Evolutionary conservation across 805 yeast genomes (phyloP).

Genomic region (Ogataea ganodermae): DNA sequence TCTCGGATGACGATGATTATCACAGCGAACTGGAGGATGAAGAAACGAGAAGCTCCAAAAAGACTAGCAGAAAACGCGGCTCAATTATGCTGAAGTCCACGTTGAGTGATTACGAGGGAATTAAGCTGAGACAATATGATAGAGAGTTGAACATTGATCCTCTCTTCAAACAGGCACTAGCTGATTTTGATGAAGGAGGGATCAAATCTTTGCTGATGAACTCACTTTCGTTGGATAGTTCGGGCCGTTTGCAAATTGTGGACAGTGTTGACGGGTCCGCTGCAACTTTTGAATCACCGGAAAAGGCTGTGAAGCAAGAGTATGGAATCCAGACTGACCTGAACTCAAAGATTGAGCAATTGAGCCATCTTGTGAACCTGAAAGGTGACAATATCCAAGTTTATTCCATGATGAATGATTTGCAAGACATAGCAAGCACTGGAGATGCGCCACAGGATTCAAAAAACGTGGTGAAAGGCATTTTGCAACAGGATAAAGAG

Average conservation of each 20-base stretch:
- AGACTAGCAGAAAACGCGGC: not conserved
- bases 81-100: not conserved
- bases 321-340: not conserved
- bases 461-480: slow-evolving; percentile 8
- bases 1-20: slow-evolving; percentile 25
- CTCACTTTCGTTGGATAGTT: slow-evolving; percentile 54
- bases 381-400: slow-evolving; percentile 2
- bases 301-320: not conserved
- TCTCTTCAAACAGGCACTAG: slow-evolving; percentile 68
- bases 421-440: not conserved
- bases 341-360: not conserved
- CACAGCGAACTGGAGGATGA: slow-evolving; percentile 13
- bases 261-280: slow-evolving; percentile 35
- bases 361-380: not conserved
- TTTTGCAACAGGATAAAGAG: slow-evolving; percentile 3
- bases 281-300: not conserved
- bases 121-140: slow-evolving; percentile 58
- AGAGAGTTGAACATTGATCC: slow-evolving; percentile 71
- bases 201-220: slow-evolving; percentile 69
- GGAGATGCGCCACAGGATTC: not conserved
- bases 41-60: not conserved
- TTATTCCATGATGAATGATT: not conserved
- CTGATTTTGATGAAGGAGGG: slow-evolving; percentile 84
- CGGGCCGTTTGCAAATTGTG: slow-evolving; percentile 65
- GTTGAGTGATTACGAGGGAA: slow-evolving; percentile 41